Evolutionary conservation across 2,329 filamentous ascomycete genomes (phyloP), one percentile per base, ranked within the genome.

Genomic region (Botryosphaeria dothidea): DNA sequence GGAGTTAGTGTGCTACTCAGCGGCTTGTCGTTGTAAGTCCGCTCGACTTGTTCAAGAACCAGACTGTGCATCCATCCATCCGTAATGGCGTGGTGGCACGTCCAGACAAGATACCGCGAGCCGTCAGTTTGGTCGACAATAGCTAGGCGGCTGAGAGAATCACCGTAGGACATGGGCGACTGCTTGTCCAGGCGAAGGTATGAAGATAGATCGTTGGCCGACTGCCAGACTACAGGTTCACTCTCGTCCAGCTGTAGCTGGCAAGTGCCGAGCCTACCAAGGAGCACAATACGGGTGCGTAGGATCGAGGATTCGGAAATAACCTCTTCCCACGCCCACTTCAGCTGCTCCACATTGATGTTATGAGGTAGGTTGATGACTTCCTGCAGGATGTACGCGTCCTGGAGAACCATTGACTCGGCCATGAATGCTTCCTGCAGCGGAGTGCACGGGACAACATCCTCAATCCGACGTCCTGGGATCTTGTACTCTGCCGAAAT

Each of bases 401-500:
- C 84, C 31, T 78, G 77, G 25, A 82, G 75, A 69, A 83, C 83
- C 65, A 79, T 77, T 2, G 84, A 83, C 4, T 86, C 71, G 0
- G 84, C 82, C 75, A 87, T 81, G 2, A 87, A 77, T 1, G 81
- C 83, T 69, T 85, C 84, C 66, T 87, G 85, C 1, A 85, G 74
- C 0, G 84, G 80, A 0, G 83, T 84, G 72, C 83, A 85, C 1
- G 84, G 84, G 61, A 85, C 86, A 0, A 84, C 72, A 65, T 87
- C 84, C 56, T 85, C 81, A 19, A 78, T 68, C 23, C 15, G 36
- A 71, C 67, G 1, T 46, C 66, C 27, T n/a, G n/a, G n/a, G n/a
- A 8, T 17, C 5, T 63, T 46, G 34, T 31, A 17, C 11, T 43
- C 31, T n/a, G 13, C 5, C 6, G 36, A 5, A 13, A 41, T 17